Percentiles rank a stretch among this genome's conserved stretches.
phyloP scores from a whole-genome alignment of 345 rosid genomes.

The Raphanus sativus region DNA sequence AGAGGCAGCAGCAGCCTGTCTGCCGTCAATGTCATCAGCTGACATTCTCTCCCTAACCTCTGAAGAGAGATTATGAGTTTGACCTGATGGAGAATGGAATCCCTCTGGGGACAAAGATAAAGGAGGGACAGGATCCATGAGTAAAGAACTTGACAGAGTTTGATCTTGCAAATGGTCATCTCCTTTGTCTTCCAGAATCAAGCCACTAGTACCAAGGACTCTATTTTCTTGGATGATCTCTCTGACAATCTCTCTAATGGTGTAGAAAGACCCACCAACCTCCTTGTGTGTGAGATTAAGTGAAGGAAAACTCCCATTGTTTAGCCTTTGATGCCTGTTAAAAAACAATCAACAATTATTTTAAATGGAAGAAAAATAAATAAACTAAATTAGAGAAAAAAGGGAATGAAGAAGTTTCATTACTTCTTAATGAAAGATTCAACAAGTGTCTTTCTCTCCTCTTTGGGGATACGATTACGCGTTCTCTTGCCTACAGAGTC shows the following conservation, averaged over 20 bases:
- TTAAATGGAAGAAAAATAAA: not conserved
- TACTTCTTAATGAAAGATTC: conserved; percentile 88
- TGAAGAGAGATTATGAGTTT: conserved; percentile 5
- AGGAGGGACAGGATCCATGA: conserved; percentile 51
- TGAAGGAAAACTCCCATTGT: conserved; percentile 78
- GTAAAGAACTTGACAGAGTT: conserved; percentile 55
- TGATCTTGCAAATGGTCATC: conserved; percentile 43
- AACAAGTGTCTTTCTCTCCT: conserved; percentile 84
- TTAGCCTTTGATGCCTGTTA: conserved; percentile 64
- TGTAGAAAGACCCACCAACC: conserved; percentile 97
- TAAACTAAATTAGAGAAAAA: conserved; percentile 14
- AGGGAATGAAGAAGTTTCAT: not conserved
- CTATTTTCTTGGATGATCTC: conserved; percentile 97
- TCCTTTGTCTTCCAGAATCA: conserved; percentile 39
- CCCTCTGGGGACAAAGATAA: conserved; percentile 41
- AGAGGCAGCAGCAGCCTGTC: conserved; percentile 9
- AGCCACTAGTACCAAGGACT: conserved; percentile 82
- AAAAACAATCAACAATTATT: conserved; percentile 34
- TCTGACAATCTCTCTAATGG: conserved; percentile 86
- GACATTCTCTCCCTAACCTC: too few relatives aligned
- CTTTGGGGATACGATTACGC: conserved; percentile 87
- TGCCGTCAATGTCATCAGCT: conserved; percentile 37
- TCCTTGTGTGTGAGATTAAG: conserved; percentile 86
- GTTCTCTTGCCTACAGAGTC: conserved; percentile 72
- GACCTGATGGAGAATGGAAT: conserved; percentile 37